A percentile compares a stretch with the other conserved stretches of the same genome.
phyloP scores from a whole-genome alignment of 2,329 filamentous ascomycete genomes.

The Cytospora leucostoma region DNA sequence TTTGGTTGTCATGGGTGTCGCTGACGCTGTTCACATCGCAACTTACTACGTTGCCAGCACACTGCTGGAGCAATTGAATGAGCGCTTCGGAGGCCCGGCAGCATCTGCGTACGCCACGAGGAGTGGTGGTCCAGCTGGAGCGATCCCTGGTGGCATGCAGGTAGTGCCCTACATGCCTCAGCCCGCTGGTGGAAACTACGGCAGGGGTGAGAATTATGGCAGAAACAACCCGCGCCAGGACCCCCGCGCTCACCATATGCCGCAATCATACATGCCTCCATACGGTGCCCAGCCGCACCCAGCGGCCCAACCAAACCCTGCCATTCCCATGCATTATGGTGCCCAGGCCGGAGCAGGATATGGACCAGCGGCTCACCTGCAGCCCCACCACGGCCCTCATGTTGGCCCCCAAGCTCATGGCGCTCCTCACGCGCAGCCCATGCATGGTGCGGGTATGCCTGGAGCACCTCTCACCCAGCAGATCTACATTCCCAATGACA shows the following conservation, averaged over 20 bases:
- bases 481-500: conserved; percentile 98
- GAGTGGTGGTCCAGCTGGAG: conserved; percentile 88
- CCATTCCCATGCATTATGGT: conserved; percentile 77
- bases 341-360: conserved; percentile 75
- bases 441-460: conserved; percentile 63
- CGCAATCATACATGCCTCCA: conserved; percentile 52
- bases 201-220: conserved; percentile 81
- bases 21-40: conserved; percentile 97
- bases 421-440: conserved; percentile 73
- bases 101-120: conserved; percentile 97
- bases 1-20: conserved; percentile 96
- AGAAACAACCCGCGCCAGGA: conserved; percentile 74
- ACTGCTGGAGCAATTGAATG: conserved; percentile 94
- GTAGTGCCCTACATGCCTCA: conserved; percentile 98
- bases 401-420: conserved; percentile 60
- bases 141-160: conserved; percentile 96
- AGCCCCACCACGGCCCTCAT: conserved; percentile 68
- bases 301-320: conserved; percentile 64
- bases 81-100: conserved; percentile 91
- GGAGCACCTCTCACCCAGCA: conserved; percentile 92
- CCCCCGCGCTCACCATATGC: conserved; percentile 71
- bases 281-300: conserved; percentile 64
- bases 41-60: conserved; percentile 99
- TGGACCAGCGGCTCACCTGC: conserved; percentile 73
- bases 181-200: conserved; percentile 88